Base-by-base conservation (phyloP, 2,329 filamentous ascomycete species). In the Colletotrichum tofieldiae region DNA sequence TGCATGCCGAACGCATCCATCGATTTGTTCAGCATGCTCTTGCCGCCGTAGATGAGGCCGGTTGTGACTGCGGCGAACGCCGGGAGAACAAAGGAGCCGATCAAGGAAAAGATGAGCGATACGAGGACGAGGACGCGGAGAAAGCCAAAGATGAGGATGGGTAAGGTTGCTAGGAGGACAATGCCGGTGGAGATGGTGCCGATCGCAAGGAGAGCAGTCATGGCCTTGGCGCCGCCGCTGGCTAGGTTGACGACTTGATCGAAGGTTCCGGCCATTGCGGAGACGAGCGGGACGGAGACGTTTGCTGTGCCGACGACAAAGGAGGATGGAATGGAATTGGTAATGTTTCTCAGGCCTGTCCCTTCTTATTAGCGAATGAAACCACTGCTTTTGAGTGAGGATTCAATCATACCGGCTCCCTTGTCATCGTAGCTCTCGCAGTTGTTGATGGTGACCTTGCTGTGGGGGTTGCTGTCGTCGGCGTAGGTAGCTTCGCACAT, bases 401-500 rank as follows among this genome's bases (percentile, higher is more conserved):
- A 12, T 12, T 8, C 20, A 1, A 35, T 23, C 67, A 56, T 64
- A 73, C 73, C 73, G 16, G 55, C 11, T 3, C 26, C 35, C 60
- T 54, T 65, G 11, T 71, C 43, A 2, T 73, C 65, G 62, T 76
- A 76, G 5, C 66, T 56, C 9, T 56, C 37, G 61, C 74, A 78
- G 0, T 43, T 47, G 5, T 49, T 47, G 54, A 76, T 45, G 2
- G 41, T 61, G 41, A 75, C 52, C 35, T 61, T 66, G 45, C 71
- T 75, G 9, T 60, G 51, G 0, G 71, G 69, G 23, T 74, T 43
- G n/a, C 71, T 55, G 2, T 65, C 37, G 37, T 75, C 41, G 12
- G 37, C 61, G 23, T 69, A 76, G 45, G 61, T 62, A 9, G 76
- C 76, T 56, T 77, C 75, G 71, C 77, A 78, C 41, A 75, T 73